Conservation (phyloP, 495 filamentous ascomycete species). For the Penicillium nucicola region DNA sequence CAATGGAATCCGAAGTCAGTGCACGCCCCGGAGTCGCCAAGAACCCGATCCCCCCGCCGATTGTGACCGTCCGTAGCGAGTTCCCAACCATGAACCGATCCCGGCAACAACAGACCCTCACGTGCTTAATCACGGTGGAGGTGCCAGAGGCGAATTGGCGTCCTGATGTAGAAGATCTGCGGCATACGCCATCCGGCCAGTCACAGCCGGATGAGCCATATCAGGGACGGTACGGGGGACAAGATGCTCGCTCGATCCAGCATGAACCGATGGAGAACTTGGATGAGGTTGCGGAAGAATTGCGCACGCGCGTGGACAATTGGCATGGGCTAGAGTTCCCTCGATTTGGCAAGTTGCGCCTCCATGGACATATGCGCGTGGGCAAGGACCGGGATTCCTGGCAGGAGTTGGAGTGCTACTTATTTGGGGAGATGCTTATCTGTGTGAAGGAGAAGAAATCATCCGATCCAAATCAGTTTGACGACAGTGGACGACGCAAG, state of each 20-base stretch:
- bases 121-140: constrained; percentile 92
- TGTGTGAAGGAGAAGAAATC: constrained; percentile 97
- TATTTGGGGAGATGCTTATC: constrained; percentile 99
- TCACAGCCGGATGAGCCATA: constrained; percentile 51
- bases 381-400: constrained; percentile 96
- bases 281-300: constrained; percentile 80
- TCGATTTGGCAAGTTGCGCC: constrained; percentile 87
- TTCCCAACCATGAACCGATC: constrained; percentile 92
- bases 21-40: constrained; percentile 66
- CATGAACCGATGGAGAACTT: constrained; percentile 62
- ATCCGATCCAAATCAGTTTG: constrained; percentile 53
- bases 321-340: constrained; percentile 98
- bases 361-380: constrained; percentile 88
- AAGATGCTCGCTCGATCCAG: constrained; percentile 28
- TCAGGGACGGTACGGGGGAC: constrained; percentile 28
- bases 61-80: constrained; percentile 90
- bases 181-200: constrained; percentile 53
- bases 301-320: constrained; percentile 86
- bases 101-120: constrained; percentile 90
- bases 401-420: constrained; percentile 97
- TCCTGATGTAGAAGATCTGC: constrained; percentile 79
- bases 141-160: constrained; percentile 91
- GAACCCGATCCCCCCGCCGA: constrained; percentile 89
- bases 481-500: constrained; percentile 57
- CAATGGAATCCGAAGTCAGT: constrained; percentile 85